Conservation (phyloP, 257 asterid species). For the Fraxinus excelsior region DNA sequence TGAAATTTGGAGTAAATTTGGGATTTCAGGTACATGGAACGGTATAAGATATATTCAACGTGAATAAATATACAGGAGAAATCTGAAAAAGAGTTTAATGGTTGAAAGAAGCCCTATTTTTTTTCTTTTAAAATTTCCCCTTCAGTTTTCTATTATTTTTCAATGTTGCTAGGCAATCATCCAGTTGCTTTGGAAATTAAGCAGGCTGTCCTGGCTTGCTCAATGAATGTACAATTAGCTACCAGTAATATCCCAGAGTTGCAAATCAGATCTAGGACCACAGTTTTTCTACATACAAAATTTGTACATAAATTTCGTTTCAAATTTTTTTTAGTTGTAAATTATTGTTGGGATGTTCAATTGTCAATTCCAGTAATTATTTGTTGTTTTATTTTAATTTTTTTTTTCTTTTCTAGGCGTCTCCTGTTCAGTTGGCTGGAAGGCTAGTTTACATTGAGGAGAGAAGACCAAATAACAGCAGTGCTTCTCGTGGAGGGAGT, state of each 20-base stretch:
- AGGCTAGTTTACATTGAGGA: constrained; percentile 51
- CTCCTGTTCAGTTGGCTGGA: constrained; percentile 52
- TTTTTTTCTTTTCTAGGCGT: constrained; percentile 38
- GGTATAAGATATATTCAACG: no score
- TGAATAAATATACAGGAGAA: no score
- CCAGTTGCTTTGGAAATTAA: no score
- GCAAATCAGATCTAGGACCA: no score
- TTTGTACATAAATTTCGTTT: background rate
- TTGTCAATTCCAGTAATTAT: background rate
- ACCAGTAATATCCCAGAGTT: no score
- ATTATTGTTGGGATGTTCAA: constrained; percentile 7
- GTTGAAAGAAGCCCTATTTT: background rate
- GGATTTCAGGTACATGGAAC: background rate
- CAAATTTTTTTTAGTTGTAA: background rate
- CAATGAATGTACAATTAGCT: no score
- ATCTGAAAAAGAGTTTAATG: background rate
- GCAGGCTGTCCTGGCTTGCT: no score
- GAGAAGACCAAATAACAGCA: constrained; percentile 38
- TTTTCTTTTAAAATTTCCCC: no score
- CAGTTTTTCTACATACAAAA: no score
- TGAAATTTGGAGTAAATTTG: background rate
- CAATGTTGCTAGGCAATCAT: no score
- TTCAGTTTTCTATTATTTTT: no score
- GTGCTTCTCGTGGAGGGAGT: constrained; percentile 50
- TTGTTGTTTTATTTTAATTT: background rate